These are phyloP conservation scores for Solanum boliviense DNA, from an alignment of 257 asterid species.

Conservation along the genomic window DNA sequence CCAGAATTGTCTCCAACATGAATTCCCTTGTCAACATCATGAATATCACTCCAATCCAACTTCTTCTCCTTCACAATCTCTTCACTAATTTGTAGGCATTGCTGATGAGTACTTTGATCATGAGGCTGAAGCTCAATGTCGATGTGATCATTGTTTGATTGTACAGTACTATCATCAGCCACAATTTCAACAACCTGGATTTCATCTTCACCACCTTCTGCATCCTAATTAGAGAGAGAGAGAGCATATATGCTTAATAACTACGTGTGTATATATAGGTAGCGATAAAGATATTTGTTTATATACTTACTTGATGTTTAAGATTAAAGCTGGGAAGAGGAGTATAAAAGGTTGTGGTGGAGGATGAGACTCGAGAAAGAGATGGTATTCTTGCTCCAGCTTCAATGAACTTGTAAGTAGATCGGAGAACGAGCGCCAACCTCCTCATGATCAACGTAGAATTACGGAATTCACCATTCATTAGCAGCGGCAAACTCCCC, in stretches of 20 bases:
- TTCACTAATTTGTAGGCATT: not conserved
- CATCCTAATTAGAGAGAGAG: not conserved
- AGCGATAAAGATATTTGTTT: too few species aligned
- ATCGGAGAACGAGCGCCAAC: not conserved
- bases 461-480: not conserved
- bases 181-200: not conserved
- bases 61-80: conserved; percentile 5
- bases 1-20: not conserved
- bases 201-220: not conserved
- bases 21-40: conserved; percentile 6
- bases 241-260: not conserved
- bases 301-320: not conserved
- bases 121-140: not conserved
- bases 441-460: not conserved
- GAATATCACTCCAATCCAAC: not conserved
- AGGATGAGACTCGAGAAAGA: not conserved
- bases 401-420: not conserved
- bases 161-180: not conserved
- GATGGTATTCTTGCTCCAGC: not conserved
- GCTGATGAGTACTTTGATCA: not conserved
- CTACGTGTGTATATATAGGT: too few species aligned
- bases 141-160: not conserved
- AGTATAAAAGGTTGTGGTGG: not conserved
- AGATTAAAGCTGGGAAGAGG: not conserved
- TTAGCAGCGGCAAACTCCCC: not conserved